These are phyloP conservation scores for Lithocarpus polystachyus DNA, from an alignment of 306 rosid species.

Conservation along the genomic window DNA sequence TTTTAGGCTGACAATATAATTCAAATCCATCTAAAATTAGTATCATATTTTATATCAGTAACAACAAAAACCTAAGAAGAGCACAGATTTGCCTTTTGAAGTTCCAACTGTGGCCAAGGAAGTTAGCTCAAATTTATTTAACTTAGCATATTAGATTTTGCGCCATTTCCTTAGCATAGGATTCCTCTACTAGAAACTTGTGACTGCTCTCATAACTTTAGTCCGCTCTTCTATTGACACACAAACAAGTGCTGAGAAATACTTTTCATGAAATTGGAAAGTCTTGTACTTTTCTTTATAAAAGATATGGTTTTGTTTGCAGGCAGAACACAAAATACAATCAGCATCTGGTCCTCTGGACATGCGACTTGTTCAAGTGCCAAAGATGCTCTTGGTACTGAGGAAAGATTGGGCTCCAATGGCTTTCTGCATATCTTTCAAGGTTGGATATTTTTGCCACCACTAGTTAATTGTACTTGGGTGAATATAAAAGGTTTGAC, in stretches of 20 bases:
- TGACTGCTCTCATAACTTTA: not conserved
- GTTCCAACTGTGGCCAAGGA: not conserved
- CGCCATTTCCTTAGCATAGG: not conserved
- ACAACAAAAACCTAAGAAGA: not conserved
- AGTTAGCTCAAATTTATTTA: not conserved
- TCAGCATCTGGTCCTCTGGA: conserved; percentile 83
- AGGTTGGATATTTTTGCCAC: conserved; percentile 43
- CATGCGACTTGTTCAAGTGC: conserved; percentile 83
- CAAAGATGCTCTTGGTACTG: conserved; percentile 80
- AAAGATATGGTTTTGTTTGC: conserved; percentile 24
- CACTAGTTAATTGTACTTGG: not conserved
- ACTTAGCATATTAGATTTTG: not conserved
- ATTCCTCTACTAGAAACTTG: not conserved
- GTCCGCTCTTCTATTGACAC: not conserved
- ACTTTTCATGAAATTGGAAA: not conserved
- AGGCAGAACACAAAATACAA: conserved; percentile 94
- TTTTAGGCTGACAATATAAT: conserved; percentile 2
- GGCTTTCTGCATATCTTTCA: conserved; percentile 88
- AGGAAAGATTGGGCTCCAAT: conserved; percentile 74
- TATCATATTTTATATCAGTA: not conserved
- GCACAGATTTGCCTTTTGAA: not conserved
- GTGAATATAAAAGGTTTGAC: not conserved
- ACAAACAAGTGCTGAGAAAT: not conserved
- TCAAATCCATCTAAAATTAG: not conserved
- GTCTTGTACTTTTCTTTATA: not conserved